Percentiles rank a stretch among this genome's conserved stretches.
These are phyloP conservation scores for Pseudopyrenochaeta lycopersici DNA, from an alignment of 2,329 filamentous ascomycete species.

Conservation along the genomic window DNA sequence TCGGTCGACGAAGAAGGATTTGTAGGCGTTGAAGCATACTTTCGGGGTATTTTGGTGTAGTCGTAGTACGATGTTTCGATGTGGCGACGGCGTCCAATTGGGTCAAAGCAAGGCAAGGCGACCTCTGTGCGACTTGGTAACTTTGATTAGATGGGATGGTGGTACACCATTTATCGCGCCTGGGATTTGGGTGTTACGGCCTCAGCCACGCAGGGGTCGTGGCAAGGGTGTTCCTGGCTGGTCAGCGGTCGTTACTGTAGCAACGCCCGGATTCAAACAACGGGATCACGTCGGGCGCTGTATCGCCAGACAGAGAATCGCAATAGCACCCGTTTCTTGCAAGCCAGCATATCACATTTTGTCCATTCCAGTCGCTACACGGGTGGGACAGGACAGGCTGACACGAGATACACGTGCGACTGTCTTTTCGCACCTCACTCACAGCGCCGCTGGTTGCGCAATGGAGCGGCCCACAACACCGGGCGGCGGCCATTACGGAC, in stretches of 20 bases:
- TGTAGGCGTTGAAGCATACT: conserved; percentile 42
- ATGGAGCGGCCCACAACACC: conserved; percentile 48
- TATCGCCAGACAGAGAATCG: conserved; percentile 8
- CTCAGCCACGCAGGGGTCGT: conserved; percentile 11
- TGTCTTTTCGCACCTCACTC: conserved; percentile 3
- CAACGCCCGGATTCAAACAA: conserved; percentile 22
- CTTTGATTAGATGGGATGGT: neutral
- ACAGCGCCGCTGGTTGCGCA: conserved; percentile 25
- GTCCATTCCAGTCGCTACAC: conserved; percentile 15
- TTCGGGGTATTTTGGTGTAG: conserved; percentile 37
- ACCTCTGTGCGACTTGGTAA: neutral
- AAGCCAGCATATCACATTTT: conserved; percentile 26
- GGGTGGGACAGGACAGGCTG: conserved; percentile 2
- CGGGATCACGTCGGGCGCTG: conserved; percentile 6
- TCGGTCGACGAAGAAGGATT: conserved; percentile 44
- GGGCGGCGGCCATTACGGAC: conserved; percentile 46
- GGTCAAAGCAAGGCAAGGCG: too few relatives aligned
- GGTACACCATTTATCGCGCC: too few relatives aligned
- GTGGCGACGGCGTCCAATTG: too few relatives aligned
- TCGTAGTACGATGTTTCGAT: conserved; percentile 3
- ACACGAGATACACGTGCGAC: conserved; percentile 5
- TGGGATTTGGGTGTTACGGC: conserved; percentile 3
- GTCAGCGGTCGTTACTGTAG: conserved; percentile 9
- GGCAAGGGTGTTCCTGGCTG: conserved; percentile 11
- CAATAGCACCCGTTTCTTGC: conserved; percentile 20